Conservation (phyloP, 331 rosid species). For the Pyracantha coccinea region DNA sequence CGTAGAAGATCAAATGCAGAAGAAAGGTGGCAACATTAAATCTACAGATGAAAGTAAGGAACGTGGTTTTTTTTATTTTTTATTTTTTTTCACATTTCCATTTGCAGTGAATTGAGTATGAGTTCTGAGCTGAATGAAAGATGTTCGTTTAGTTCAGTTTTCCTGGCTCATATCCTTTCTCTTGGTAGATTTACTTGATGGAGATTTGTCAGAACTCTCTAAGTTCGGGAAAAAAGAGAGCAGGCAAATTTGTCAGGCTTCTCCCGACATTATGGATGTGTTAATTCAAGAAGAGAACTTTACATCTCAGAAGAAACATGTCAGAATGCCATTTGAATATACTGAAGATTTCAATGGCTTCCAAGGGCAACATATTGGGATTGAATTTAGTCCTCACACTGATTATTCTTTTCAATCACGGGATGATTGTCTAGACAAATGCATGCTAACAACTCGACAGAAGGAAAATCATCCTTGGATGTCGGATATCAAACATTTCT, state of each 20-base stretch:
- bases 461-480: slow-evolving; percentile 13
- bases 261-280: slow-evolving; percentile 32
- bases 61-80: no score
- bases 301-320: slow-evolving; percentile 24
- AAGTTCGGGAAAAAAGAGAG: slow-evolving; percentile 13
- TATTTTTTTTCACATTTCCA: background rate
- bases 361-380: slow-evolving; percentile 24
- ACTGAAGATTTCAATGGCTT: slow-evolving; percentile 20
- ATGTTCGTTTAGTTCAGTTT: slow-evolving; percentile 21
- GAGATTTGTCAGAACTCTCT: slow-evolving; percentile 26
- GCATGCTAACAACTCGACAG: slow-evolving; percentile 24
- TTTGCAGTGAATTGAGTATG: background rate
- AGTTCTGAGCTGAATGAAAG: background rate
- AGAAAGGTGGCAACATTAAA: slow-evolving; percentile 25
- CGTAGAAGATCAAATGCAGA: slow-evolving; percentile 24
- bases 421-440: slow-evolving; percentile 34
- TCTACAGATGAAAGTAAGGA: slow-evolving; percentile 37
- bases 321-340: slow-evolving; percentile 21
- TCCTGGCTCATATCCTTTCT: slow-evolving; percentile 1
- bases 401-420: slow-evolving; percentile 34
- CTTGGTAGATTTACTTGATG: slow-evolving; percentile 35
- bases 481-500: slow-evolving; percentile 20
- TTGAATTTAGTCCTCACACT: slow-evolving; percentile 23
- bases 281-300: slow-evolving; percentile 31
- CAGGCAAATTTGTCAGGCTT: slow-evolving; percentile 29